These are phyloP conservation scores for Fulvia fulva DNA, from an alignment of 2,329 filamentous ascomycete genomes.

Conservation along the genomic window DNA sequence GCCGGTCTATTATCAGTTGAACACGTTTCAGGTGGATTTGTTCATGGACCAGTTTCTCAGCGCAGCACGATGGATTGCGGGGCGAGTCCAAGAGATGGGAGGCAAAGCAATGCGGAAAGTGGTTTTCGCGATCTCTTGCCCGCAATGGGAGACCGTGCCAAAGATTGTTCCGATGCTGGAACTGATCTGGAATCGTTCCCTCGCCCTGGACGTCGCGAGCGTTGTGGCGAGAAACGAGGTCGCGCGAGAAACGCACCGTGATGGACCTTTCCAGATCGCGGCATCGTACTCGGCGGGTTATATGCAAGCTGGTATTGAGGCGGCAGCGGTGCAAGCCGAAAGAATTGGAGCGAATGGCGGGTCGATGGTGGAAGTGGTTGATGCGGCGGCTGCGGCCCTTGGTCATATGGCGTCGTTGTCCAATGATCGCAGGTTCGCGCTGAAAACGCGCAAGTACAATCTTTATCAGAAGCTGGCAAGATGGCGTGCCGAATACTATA, in stretches of 20 bases:
- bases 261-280: background rate
- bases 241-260: background rate
- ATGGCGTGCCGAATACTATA: background rate
- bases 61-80: background rate
- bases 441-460: background rate
- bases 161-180: background rate
- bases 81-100: background rate
- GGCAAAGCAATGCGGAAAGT: background rate
- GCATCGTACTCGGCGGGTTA: background rate
- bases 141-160: background rate
- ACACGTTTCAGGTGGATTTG: background rate
- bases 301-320: background rate
- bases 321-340: background rate
- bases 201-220: background rate
- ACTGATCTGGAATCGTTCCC: background rate
- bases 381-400: background rate
- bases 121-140: background rate
- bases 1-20: background rate
- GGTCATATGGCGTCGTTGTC: background rate
- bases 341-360: background rate
- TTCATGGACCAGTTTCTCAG: background rate
- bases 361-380: background rate
- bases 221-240: background rate
- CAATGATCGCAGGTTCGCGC: background rate
- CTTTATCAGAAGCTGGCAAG: background rate